A percentile compares a stretch with the other conserved stretches of the same genome.
These are phyloP conservation scores for Stephania cephalantha DNA, from an alignment of 164 flowering plant species.

Conservation along the genomic window DNA sequence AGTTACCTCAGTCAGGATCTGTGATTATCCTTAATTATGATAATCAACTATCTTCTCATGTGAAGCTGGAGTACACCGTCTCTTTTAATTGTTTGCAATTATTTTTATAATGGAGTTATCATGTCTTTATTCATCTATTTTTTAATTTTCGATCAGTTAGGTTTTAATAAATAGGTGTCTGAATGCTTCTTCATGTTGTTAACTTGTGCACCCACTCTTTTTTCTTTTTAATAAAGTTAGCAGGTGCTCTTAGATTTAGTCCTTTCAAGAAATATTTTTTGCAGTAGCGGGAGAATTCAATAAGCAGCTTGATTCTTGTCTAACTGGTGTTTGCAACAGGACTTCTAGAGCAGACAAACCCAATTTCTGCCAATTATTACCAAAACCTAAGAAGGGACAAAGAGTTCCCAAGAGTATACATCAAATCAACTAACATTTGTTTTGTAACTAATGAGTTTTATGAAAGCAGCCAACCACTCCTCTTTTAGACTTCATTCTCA, in stretches of 20 bases:
- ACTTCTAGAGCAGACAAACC: not conserved
- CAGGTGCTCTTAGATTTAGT: too few species aligned
- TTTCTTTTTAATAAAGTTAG: too few species aligned
- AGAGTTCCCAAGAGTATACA: not conserved
- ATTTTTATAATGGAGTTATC: not conserved
- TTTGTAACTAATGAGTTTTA: too few species aligned
- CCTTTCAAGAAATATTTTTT: too few species aligned
- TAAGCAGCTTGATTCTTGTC: not conserved
- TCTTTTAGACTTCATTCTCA: too few species aligned
- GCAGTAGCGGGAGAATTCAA: too few species aligned
- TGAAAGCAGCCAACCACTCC: not conserved
- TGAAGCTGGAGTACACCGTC: not conserved
- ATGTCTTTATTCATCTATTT: not conserved
- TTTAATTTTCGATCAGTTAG: not conserved
- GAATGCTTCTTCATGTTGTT: not conserved
- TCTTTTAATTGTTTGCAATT: not conserved
- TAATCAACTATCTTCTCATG: not conserved
- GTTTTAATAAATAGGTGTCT: not conserved
- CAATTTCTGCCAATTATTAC: not conserved
- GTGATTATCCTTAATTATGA: not conserved
- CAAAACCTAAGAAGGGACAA: not conserved
- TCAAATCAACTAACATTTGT: not conserved
- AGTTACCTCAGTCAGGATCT: constrained; percentile 12
- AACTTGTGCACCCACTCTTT: not conserved
- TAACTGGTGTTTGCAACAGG: not conserved